Conservation (phyloP, 2,329 filamentous ascomycete species). For the Tolypocladium pustulatum region DNA sequence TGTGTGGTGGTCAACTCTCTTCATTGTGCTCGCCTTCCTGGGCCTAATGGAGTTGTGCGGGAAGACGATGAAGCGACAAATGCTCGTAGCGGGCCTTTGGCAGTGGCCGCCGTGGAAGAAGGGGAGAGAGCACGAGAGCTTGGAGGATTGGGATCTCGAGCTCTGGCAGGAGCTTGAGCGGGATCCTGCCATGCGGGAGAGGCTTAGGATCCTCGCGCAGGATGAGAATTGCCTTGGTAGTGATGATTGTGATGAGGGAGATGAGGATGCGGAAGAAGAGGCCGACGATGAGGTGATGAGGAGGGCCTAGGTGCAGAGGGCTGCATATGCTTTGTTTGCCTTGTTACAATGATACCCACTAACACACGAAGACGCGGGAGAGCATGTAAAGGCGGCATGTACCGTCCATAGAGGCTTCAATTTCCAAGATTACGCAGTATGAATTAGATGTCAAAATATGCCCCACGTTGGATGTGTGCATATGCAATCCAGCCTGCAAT, state of each 20-base stretch:
- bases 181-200: constrained; percentile 32
- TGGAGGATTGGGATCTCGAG: constrained; percentile 42
- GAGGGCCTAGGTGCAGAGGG: neutral
- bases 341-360: neutral
- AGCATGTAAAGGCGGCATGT: constrained; percentile 1
- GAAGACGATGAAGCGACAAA: constrained; percentile 33
- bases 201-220: constrained; percentile 29
- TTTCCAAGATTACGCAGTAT: neutral
- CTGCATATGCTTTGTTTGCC: neutral
- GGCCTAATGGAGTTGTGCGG: constrained; percentile 56
- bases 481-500: neutral
- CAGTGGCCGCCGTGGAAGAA: constrained; percentile 32
- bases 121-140: constrained; percentile 21
- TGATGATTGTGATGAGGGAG: constrained; percentile 7
- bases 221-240: constrained; percentile 19
- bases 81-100: constrained; percentile 37
- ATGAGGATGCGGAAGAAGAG: constrained; percentile 12
- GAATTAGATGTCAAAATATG: neutral
- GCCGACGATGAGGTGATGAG: constrained; percentile 6
- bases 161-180: constrained; percentile 50
- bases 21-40: constrained; percentile 51
- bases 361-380: neutral
- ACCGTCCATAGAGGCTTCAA: neutral
- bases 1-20: constrained; percentile 64
- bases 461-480: too few species aligned